Conservation (phyloP, 2,329 filamentous ascomycete species). For the Sphaerulina vaccinii region DNA sequence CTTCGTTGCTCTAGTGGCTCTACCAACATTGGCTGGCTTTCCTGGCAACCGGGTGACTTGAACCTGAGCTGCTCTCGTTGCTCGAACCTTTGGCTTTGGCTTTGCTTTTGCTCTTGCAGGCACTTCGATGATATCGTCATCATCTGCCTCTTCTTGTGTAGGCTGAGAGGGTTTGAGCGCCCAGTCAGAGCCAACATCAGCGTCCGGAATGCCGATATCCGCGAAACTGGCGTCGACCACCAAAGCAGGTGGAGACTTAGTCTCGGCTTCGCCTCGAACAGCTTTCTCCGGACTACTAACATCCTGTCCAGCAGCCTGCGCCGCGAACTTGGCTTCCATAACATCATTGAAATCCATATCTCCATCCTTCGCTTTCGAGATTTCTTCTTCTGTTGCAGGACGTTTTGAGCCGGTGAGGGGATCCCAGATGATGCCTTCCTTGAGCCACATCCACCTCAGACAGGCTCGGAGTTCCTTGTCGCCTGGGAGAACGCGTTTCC, state of each 20-base stretch:
- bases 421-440: conserved; percentile 81
- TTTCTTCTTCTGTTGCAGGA: conserved; percentile 54
- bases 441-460: conserved; percentile 88
- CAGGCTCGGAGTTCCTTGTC: conserved; percentile 91
- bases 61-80: not conserved
- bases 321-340: conserved; percentile 31
- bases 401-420: conserved; percentile 64
- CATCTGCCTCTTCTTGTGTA: no score
- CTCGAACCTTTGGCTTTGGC: not conserved
- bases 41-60: not conserved
- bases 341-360: conserved; percentile 48
- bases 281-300: conserved; percentile 14
- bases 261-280: conserved; percentile 9
- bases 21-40: not conserved
- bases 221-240: no score
- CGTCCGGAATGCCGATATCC: no score
- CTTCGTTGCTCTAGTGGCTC: not conserved
- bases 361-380: conserved; percentile 57
- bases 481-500: conserved; percentile 77
- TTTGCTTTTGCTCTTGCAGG: not conserved
- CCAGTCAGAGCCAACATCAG: conserved; percentile 1
- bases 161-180: conserved; percentile 1
- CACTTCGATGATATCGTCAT: not conserved
- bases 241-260: not conserved
- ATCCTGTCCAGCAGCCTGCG: conserved; percentile 23